Evolutionary conservation across 441 rosid genomes (phyloP), one percentile per base, ranked within the genome.

Genomic region (Omphalea diandra): DNA sequence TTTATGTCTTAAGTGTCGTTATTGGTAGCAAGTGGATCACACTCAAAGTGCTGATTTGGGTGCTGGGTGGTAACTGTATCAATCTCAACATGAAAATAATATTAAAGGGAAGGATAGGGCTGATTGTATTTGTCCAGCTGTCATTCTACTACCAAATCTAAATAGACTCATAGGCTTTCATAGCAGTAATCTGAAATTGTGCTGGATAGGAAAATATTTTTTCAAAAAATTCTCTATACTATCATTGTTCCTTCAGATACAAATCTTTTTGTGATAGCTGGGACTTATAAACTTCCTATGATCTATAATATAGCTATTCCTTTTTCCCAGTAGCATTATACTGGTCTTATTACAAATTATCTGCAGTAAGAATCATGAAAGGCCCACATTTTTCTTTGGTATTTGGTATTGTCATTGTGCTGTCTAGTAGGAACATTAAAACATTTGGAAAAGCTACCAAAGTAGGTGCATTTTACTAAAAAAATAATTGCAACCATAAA

Each of bases 401-500:
- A 35, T 61, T 36, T 26, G 6, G 18, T 14, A 10, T 18, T 18
- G 8, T 18, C 27, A 24, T 36, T 27, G 9, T 27, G 2, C n/a
- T 22, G 27, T 26, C 2, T 15, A 15, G 17, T n/a, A 41, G 36
- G n/a, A 57, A 55, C 50, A 52, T 64, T 35, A 47, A 54, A 64
- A 65, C 18, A 44, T 12, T 15, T n/a, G 15, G 41, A 61, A 4
- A 61, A 26, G 33, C 35, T 40, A 31, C 26, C 24, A n/a, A 18
- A 27, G 24, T n/a, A n/a, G n/a, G n/a, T n/a, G n/a, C n/a, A n/a
- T n/a, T n/a, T n/a, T n/a, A n/a, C n/a, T n/a, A n/a, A n/a, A 22
- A 58, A 38, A 36, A 62, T 60, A 22, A 65, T 56, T 43, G n/a
- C 65, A 65, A 74, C 50, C 18, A 26, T 33, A 26, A 54, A 68